Evolutionary conservation across 2,329 filamentous ascomycete genomes (phyloP).

Genomic region (Aspergillus sp.): DNA sequence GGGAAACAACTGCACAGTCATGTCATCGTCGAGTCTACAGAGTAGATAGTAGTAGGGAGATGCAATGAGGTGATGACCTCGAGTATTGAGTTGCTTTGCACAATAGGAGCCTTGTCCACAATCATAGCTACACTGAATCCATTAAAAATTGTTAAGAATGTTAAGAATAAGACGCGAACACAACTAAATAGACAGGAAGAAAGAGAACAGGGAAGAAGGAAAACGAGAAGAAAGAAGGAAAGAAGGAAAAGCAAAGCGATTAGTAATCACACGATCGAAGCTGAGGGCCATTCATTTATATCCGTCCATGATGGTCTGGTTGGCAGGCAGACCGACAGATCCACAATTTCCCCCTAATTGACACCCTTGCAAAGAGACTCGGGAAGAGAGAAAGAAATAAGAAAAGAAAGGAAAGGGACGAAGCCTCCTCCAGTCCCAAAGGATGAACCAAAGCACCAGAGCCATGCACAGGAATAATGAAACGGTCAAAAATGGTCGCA

Average conservation of each 20-base stretch:
- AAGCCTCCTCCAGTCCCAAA: conserved; percentile 9
- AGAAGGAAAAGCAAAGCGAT: conserved; percentile 1
- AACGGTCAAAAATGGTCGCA: background rate
- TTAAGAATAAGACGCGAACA: conserved; percentile 1
- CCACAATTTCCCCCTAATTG: conserved; percentile 15
- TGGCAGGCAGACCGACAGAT: conserved; percentile 11
- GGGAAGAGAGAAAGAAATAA: conserved; percentile 14
- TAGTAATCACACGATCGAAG: conserved; percentile 6
- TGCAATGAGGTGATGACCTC: background rate
- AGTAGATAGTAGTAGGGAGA: background rate
- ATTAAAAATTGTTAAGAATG: conserved; percentile 15
- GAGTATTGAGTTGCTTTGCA: background rate
- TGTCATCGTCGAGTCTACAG: background rate
- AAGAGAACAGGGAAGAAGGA: background rate
- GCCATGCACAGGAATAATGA: conserved; percentile 28
- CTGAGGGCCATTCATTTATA: conserved; percentile 6
- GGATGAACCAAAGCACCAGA: conserved; percentile 32
- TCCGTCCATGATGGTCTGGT: conserved; percentile 11
- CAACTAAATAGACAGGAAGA: conserved; percentile 14
- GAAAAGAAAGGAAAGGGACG: conserved; percentile 11
- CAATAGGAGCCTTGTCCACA: background rate
- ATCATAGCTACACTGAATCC: conserved; percentile 10
- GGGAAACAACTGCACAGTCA: background rate
- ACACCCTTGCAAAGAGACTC: conserved; percentile 13
- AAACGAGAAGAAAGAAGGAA: conserved; percentile 3